Evolutionary conservation across 2,329 filamentous ascomycete genomes (phyloP).

Genomic region (Incumbomyces lentus): DNA sequence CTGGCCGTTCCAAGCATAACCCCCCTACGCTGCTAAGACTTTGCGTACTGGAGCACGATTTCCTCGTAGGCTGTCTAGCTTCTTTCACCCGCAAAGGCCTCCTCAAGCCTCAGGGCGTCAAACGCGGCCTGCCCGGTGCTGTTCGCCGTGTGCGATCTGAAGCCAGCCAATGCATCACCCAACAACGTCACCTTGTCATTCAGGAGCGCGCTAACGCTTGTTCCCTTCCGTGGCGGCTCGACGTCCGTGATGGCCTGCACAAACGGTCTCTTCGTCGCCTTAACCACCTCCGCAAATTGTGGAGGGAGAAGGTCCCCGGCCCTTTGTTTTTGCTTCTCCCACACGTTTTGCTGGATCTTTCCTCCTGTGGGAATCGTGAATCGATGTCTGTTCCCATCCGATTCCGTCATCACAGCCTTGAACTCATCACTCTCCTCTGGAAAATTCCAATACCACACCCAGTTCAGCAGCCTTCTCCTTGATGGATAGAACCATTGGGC

Average conservation of each 20-base stretch:
- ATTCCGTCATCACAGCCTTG: constrained; percentile 25
- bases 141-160: constrained; percentile 36
- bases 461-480: constrained; percentile 35
- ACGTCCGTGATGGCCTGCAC: constrained; percentile 22
- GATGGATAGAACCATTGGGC: constrained; percentile 28
- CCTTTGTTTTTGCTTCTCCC: constrained; percentile 27
- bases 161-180: constrained; percentile 37
- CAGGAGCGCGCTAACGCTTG: constrained; percentile 8
- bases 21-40: constrained; percentile 8
- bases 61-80: constrained; percentile 16
- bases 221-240: constrained; percentile 8
- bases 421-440: constrained; percentile 14
- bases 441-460: constrained; percentile 37
- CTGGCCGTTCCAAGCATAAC: constrained; percentile 12
- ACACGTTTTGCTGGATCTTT: constrained; percentile 23
- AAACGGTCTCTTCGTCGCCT: constrained; percentile 32
- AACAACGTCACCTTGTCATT: constrained; percentile 23
- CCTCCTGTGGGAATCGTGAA: constrained; percentile 29
- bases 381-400: constrained; percentile 22
- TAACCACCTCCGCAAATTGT: constrained; percentile 33
- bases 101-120: constrained; percentile 19
- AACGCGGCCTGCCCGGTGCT: constrained; percentile 33
- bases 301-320: constrained; percentile 28
- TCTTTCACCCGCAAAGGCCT: constrained; percentile 18
- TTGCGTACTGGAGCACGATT: constrained; percentile 13